Base-by-base conservation (phyloP, 805 yeast species). In the Metschnikowia picachoensis region DNA sequence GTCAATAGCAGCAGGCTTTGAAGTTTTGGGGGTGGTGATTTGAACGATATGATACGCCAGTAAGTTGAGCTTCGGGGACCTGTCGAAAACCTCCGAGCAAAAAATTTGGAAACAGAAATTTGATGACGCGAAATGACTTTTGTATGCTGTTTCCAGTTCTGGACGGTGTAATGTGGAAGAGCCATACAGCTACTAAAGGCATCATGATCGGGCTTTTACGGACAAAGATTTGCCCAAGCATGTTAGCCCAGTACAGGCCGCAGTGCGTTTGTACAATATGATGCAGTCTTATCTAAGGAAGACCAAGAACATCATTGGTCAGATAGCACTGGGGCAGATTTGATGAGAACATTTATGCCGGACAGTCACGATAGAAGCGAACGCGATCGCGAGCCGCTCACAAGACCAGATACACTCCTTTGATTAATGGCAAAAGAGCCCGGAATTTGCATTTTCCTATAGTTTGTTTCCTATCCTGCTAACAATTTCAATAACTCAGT, bases 211-310 rank as follows among this genome's bases (percentile, higher is more conserved):
- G 32, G 32, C n/a, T 12, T 11, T n/a, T 30, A 30, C 27, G 37
- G 37, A 17, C 45, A 36, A 27, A 31, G 36, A 9, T n/a, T 35
- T 32, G 20, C 44, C 10, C 27, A 13, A 9, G 27, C 35, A 30
- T 17, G 14, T 30, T 36, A 33, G 37, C 13, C 42, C 25, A 30
- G 41, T 17, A 30, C 35, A 37, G 14, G 37, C 44, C 13, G 17
- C 35, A 7, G 10, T 16, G 39, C 41, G 31, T 10, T 32, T 38
- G 46, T 29, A 14, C 30, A 16, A 13, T 7, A 7, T 12, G 7
- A n/a, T 43, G 38, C 46, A 37, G 46, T 32, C 46, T 43, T 43
- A 43, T 43, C 46, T 37, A 4, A 8, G 31, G 13, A 8, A 14
- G 34, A 27, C 34, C n/a, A 27, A 14, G 14, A 20, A 12, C 37